phyloP scores from a whole-genome alignment of 257 asterid genomes.

The Penstemon barbatus region DNA sequence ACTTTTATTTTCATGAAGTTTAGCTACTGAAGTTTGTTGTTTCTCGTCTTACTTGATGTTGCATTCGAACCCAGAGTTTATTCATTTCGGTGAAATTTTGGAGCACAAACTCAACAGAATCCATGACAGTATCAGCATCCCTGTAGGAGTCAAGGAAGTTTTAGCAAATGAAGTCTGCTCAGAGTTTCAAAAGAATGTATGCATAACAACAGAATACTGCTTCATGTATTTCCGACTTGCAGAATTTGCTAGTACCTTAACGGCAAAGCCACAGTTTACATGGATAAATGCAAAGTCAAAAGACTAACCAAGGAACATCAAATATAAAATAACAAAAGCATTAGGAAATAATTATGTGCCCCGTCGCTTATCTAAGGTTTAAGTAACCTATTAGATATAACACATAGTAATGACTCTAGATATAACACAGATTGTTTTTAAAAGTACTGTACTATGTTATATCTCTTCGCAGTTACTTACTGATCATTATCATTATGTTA shows the following conservation, averaged over 20 bases:
- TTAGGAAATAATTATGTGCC: constrained; percentile 17
- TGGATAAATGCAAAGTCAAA: constrained; percentile 12
- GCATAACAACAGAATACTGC: constrained; percentile 9
- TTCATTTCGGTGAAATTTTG: constrained; percentile 99
- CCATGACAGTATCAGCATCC: constrained; percentile 85
- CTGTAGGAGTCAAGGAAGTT: constrained; percentile 42
- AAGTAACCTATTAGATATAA: not conserved
- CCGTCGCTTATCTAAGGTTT: constrained; percentile 8
- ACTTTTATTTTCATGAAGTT: constrained; percentile 42
- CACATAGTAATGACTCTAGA: constrained; percentile 13
- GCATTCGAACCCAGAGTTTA: constrained; percentile 99
- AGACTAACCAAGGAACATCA: not conserved
- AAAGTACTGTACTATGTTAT: not conserved
- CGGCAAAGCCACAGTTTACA: constrained; percentile 13
- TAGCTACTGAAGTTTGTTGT: constrained; percentile 32
- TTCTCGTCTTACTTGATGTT: constrained; percentile 84
- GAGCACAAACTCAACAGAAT: constrained; percentile 96
- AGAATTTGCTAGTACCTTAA: constrained; percentile 13
- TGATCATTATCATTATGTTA: not conserved
- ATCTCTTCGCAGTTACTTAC: not conserved
- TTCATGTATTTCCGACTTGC: not conserved
- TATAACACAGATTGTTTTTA: not conserved
- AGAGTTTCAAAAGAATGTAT: constrained; percentile 19
- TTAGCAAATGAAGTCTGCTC: constrained; percentile 26
- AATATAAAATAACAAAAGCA: constrained; percentile 1